Percentiles rank a stretch among this genome's conserved stretches.
These are phyloP conservation scores for Leishmania braziliensis DNA, from an alignment of 208 protist species.

Conservation along the genomic window DNA sequence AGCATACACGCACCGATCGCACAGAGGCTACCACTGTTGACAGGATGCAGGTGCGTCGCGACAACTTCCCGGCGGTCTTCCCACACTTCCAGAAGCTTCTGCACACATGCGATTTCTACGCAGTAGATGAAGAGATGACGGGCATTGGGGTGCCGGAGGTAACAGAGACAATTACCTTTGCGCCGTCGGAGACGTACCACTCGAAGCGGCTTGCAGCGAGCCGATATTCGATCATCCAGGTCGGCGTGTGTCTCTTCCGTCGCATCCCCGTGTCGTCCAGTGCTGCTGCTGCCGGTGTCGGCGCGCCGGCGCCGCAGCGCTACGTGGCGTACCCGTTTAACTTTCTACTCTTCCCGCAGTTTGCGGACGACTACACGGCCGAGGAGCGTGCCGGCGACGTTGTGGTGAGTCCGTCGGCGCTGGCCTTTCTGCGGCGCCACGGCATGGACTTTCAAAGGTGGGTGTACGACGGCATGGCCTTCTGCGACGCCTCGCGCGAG, in stretches of 20 bases:
- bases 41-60: slow-evolving; percentile 73
- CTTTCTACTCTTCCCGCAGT: slow-evolving; percentile 74
- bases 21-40: neutral
- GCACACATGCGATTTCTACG: slow-evolving; percentile 77
- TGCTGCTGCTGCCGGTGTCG: neutral
- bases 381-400: slow-evolving; percentile 43
- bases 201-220: slow-evolving; percentile 64
- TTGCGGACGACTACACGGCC: slow-evolving; percentile 40
- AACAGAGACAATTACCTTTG: slow-evolving; percentile 62
- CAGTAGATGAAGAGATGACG: slow-evolving; percentile 90
- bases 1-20: neutral
- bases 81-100: slow-evolving; percentile 71
- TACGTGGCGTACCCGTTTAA: slow-evolving; percentile 76
- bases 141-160: slow-evolving; percentile 66
- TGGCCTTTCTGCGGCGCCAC: slow-evolving; percentile 72
- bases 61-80: slow-evolving; percentile 68
- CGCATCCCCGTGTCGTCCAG: slow-evolving; percentile 19
- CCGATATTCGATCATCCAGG: slow-evolving; percentile 82
- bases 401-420: slow-evolving; percentile 57
- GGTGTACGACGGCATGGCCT: slow-evolving; percentile 69
- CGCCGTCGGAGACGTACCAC: slow-evolving; percentile 62
- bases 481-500: slow-evolving; percentile 46
- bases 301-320: neutral
- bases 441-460: slow-evolving; percentile 85
- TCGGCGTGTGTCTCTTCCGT: slow-evolving; percentile 83